phyloP scores from a whole-genome alignment of 345 rosid species.

The Populus davidiana region DNA sequence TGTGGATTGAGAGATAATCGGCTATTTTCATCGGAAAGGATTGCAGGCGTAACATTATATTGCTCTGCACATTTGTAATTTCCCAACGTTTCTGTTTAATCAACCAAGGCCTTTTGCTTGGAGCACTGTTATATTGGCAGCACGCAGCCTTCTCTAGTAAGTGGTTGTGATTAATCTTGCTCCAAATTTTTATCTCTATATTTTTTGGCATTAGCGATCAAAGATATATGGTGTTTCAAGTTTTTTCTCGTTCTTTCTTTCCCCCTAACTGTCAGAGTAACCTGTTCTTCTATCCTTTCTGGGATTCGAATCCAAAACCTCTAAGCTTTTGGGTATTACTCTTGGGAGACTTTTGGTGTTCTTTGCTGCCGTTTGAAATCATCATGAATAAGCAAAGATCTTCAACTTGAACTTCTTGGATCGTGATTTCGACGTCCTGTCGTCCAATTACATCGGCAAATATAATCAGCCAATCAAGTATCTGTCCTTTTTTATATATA shows the following conservation, averaged over 20 bases:
- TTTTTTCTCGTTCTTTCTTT: no score
- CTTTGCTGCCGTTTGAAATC: no score
- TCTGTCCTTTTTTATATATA: not conserved
- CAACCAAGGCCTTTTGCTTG: not conserved
- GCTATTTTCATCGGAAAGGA: not conserved
- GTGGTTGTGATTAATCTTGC: not conserved
- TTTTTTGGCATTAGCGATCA: no score
- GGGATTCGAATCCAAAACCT: not conserved
- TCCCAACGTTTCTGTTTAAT: not conserved
- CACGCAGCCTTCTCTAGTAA: not conserved
- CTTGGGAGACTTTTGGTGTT: no score
- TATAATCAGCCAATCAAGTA: not conserved
- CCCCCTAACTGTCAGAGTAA: no score
- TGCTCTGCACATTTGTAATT: not conserved
- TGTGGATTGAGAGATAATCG: constrained; percentile 3
- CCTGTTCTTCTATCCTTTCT: not conserved
- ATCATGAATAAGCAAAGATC: no score
- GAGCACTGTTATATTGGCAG: not conserved
- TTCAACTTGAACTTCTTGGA: no score
- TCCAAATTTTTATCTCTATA: not conserved
- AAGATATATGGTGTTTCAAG: no score
- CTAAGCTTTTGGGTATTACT: not conserved
- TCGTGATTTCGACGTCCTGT: not conserved
- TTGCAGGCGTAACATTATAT: not conserved
- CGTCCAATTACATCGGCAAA: not conserved